phyloP scores from a whole-genome alignment of 1,284 basidiomycete genomes.

The Ceratobasidium sp. region DNA sequence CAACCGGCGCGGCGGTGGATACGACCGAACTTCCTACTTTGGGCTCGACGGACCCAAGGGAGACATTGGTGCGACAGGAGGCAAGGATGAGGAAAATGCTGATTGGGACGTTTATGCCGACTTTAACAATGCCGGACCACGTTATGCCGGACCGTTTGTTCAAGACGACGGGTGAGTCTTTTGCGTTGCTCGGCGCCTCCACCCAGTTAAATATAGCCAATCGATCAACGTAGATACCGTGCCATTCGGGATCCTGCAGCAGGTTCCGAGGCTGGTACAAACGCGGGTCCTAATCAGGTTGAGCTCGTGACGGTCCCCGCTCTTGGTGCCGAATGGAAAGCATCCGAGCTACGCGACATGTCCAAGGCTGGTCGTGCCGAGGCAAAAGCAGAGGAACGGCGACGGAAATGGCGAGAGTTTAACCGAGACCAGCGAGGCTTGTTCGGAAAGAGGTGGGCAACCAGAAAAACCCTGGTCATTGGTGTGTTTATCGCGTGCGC shows the following conservation, averaged over 20 bases:
- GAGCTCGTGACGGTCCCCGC: slow-evolving; percentile 89
- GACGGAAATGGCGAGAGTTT: slow-evolving; percentile 69
- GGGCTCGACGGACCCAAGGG: slow-evolving; percentile 30
- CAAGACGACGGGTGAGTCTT: slow-evolving; percentile 45
- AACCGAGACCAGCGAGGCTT: slow-evolving; percentile 74
- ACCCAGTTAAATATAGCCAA: not conserved
- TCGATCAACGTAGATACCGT: slow-evolving; percentile 47
- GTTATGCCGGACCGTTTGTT: slow-evolving; percentile 63
- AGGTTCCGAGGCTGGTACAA: slow-evolving; percentile 11
- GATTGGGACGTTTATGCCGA: slow-evolving; percentile 87
- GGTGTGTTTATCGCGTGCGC: slow-evolving; percentile 66
- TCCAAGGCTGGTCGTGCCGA: slow-evolving; percentile 72
- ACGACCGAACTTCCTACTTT: slow-evolving; percentile 31
- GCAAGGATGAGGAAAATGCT: slow-evolving; percentile 54
- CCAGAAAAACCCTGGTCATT: slow-evolving; percentile 71
- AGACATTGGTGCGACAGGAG: slow-evolving; percentile 42
- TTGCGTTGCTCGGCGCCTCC: slow-evolving; percentile 42
- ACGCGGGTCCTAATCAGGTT: slow-evolving; percentile 50
- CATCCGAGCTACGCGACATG: slow-evolving; percentile 75
- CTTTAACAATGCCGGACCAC: slow-evolving; percentile 87
- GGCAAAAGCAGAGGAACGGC: slow-evolving; percentile 62
- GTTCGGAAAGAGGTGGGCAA: slow-evolving; percentile 75
- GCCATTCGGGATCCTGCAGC: slow-evolving; percentile 26
- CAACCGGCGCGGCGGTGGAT: slow-evolving; percentile 33
- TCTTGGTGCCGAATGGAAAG: slow-evolving; percentile 85